Evolutionary conservation across 116 monocot genomes (phyloP).

Genomic region (Dioscorea cayenensis): DNA sequence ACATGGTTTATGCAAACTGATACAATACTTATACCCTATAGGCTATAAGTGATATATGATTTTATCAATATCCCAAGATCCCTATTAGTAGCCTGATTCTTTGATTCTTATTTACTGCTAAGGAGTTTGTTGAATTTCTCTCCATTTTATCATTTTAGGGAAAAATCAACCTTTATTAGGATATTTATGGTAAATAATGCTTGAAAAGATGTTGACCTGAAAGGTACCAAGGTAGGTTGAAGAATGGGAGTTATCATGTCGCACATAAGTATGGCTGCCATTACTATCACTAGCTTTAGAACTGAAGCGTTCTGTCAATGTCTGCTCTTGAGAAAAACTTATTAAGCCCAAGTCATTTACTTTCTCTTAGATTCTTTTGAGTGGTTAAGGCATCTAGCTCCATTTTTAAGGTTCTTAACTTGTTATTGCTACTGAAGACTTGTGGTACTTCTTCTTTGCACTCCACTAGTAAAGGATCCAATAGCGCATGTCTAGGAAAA

Average conservation of each 20-base stretch:
- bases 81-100: background rate
- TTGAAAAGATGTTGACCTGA: too few relatives aligned
- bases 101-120: background rate
- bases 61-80: background rate
- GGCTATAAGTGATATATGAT: background rate
- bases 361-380: background rate
- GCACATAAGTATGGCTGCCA: too few relatives aligned
- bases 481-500: too few relatives aligned
- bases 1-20: background rate
- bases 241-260: too few relatives aligned
- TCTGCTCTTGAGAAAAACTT: too few relatives aligned
- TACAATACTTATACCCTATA: background rate
- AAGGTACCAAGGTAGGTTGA: too few relatives aligned
- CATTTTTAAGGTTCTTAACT: background rate
- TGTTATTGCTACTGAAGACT: background rate
- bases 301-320: too few relatives aligned
- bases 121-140: background rate
- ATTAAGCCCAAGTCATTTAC: too few relatives aligned
- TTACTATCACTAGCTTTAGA: too few relatives aligned
- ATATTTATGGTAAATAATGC: too few relatives aligned
- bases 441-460: background rate
- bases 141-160: background rate
- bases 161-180: background rate
- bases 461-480: too few relatives aligned
- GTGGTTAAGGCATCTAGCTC: background rate